phyloP scores from a whole-genome alignment of 352 stramenopile genomes.

The Aphanomyces stellatus region DNA sequence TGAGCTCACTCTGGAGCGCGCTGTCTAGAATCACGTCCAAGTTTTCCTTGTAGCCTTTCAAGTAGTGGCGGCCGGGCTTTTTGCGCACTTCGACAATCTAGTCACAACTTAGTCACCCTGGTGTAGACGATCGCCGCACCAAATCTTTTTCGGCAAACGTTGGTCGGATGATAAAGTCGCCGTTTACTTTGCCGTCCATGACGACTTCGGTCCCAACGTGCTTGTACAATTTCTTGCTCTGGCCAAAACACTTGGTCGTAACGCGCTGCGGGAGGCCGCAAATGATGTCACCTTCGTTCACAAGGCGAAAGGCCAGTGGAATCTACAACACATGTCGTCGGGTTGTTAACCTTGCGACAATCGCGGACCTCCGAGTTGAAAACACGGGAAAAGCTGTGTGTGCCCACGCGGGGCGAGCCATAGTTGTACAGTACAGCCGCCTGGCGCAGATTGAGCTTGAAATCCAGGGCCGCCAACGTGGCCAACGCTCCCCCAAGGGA shows the following conservation, averaged over 20 bases:
- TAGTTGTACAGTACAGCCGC: constrained; percentile 28
- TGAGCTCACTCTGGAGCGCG: neutral
- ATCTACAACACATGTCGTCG: too few species aligned
- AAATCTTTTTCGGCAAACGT: constrained; percentile 26
- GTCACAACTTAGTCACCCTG: neutral
- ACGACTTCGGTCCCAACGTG: constrained; percentile 26
- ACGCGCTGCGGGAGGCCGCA: constrained; percentile 19
- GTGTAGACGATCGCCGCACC: neutral
- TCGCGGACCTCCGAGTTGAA: constrained; percentile 14
- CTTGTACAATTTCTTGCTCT: constrained; percentile 22
- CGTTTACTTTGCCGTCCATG: constrained; percentile 22
- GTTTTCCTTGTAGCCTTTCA: constrained; percentile 18
- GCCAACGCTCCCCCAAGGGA: constrained; percentile 35
- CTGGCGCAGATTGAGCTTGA: neutral
- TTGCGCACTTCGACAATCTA: constrained; percentile 19
- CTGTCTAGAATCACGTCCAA: constrained; percentile 5
- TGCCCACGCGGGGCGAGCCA: constrained; percentile 26
- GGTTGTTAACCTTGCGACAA: too few species aligned
- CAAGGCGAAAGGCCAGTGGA: constrained; percentile 20
- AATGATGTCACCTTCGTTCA: constrained; percentile 26
- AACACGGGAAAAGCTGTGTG: constrained; percentile 18
- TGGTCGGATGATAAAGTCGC: constrained; percentile 26
- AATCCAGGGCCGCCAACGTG: constrained; percentile 20
- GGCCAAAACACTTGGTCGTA: neutral
- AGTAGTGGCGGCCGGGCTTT: constrained; percentile 7